Evolutionary conservation across 2,329 filamentous ascomycete genomes (phyloP).

Genomic region (Gyromitra esculenta): DNA sequence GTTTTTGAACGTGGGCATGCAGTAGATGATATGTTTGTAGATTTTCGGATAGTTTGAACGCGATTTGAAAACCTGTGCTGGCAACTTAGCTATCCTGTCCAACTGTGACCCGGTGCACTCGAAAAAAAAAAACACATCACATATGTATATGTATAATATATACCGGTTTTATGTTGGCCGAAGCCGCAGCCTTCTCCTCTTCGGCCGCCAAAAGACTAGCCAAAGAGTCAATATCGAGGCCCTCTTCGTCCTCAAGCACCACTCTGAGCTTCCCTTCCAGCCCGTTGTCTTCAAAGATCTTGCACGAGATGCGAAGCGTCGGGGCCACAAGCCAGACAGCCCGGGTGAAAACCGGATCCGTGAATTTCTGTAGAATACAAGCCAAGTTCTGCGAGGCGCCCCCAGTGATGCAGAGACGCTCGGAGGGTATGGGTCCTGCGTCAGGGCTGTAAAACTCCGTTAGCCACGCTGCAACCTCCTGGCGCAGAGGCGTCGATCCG

Average conservation of each 20-base stretch:
- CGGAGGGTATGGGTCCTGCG: slow-evolving; percentile 62
- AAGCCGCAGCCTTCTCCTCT: slow-evolving; percentile 52
- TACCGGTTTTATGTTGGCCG: slow-evolving; percentile 43
- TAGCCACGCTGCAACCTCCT: slow-evolving; percentile 76
- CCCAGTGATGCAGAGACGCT: slow-evolving; percentile 81
- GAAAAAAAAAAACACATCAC: background rate
- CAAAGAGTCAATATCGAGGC: slow-evolving; percentile 74
- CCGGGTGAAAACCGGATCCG: slow-evolving; percentile 78
- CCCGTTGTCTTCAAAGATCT: slow-evolving; percentile 84
- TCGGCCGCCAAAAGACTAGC: slow-evolving; percentile 63
- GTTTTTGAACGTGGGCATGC: slow-evolving; percentile 88
- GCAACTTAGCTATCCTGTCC: slow-evolving; percentile 40
- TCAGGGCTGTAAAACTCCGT: slow-evolving; percentile 67
- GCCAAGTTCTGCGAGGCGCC: slow-evolving; percentile 86
- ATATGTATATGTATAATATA: background rate
- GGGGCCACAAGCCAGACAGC: slow-evolving; percentile 84
- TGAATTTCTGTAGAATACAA: slow-evolving; percentile 79
- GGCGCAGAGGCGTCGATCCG: slow-evolving; percentile 76
- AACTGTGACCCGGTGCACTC: no score
- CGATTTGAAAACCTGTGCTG: slow-evolving; percentile 67
- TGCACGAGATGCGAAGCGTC: slow-evolving; percentile 83
- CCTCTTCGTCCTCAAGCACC: slow-evolving; percentile 80
- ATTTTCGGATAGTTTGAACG: slow-evolving; percentile 73
- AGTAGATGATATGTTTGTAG: slow-evolving; percentile 87
- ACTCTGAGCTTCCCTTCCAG: slow-evolving; percentile 74